Conservation (phyloP, 306 rosid genomes). For the Cyclanthera cordifolia region DNA sequence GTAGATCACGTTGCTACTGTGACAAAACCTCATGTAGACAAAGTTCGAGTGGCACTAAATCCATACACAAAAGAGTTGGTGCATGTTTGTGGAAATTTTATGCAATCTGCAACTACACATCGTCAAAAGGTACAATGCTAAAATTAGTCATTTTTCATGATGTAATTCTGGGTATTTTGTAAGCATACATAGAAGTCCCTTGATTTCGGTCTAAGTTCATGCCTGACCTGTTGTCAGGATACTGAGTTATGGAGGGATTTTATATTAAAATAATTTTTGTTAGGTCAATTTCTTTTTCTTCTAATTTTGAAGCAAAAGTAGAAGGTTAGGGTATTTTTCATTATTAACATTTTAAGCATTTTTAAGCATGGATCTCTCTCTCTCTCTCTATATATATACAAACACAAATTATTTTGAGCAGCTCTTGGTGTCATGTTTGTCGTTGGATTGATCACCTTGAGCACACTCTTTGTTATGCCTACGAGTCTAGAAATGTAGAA, state of each 20-base stretch:
- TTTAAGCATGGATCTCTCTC: no score
- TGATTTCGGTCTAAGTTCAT: not conserved
- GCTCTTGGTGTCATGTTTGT: not conserved
- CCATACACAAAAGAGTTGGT: constrained; percentile 54
- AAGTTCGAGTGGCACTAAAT: constrained; percentile 47
- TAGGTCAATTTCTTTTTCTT: not conserved
- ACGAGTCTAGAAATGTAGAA: not conserved
- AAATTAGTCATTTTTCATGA: not conserved
- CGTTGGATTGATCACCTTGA: not conserved
- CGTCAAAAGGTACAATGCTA: constrained; percentile 49
- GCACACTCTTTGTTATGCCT: not conserved
- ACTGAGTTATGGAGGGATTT: not conserved
- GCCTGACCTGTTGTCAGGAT: not conserved
- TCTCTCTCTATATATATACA: no score
- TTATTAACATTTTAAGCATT: not conserved
- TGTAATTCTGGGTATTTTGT: not conserved
- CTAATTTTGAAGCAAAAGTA: not conserved
- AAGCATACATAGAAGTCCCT: not conserved
- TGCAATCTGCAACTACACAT: constrained; percentile 63
- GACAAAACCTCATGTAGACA: constrained; percentile 73
- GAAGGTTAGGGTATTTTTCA: not conserved
- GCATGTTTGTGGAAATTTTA: constrained; percentile 51
- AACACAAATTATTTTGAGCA: no score
- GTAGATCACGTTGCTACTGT: constrained; percentile 59
- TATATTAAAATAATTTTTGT: not conserved